phyloP scores from a whole-genome alignment of 495 filamentous ascomycete genomes.

The Tuber melanosporum region DNA sequence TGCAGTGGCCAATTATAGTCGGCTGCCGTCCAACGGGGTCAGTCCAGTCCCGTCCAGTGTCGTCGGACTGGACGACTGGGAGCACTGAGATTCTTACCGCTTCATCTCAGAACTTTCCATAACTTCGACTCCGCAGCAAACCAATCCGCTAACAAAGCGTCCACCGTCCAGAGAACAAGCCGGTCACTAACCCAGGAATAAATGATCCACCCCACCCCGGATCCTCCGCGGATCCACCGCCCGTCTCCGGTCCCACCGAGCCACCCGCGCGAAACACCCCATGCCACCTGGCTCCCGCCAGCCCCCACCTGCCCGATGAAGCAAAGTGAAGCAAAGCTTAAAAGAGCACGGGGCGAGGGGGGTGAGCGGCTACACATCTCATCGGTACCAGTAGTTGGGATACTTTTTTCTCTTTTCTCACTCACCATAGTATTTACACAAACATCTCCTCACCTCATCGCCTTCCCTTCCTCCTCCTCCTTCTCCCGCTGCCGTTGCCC shows the following conservation, averaged over 20 bases:
- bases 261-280: neutral
- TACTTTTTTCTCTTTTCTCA: neutral
- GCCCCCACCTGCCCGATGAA: neutral
- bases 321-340: neutral
- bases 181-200: neutral
- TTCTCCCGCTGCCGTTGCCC: neutral
- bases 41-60: too few species aligned
- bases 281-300: neutral
- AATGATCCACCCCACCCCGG: neutral
- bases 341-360: neutral
- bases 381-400: neutral
- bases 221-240: neutral
- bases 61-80: too few species aligned
- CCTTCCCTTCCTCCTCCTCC: neutral
- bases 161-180: neutral
- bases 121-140: neutral
- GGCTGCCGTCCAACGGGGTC: too few species aligned
- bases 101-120: neutral
- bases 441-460: neutral
- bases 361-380: neutral
- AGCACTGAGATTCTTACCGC: too few species aligned
- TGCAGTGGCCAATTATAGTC: too few species aligned
- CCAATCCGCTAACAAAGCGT: neutral
- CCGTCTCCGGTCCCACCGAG: neutral
- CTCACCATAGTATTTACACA: neutral